Base-by-base conservation (phyloP, 2,329 filamentous ascomycete genomes). In the Cladosporium sp. region DNA sequence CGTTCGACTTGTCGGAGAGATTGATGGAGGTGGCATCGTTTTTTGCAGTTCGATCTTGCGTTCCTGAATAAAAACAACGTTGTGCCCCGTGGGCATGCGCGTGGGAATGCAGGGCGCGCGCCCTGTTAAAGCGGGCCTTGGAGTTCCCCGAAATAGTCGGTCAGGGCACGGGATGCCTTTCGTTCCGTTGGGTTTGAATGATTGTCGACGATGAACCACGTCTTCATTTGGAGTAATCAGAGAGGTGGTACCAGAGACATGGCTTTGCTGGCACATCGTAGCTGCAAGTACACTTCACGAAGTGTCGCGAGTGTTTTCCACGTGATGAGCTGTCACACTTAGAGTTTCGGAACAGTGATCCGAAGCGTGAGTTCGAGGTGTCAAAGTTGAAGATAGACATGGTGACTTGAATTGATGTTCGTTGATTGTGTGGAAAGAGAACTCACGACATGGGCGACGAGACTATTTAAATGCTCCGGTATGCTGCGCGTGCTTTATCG, bases 161-260 rank as follows among this genome's bases (percentile, higher is more conserved):
- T 46, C n/a, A 16, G 21, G 21, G 39, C 8, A 21, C 3, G 7
- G 18, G 39, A 46, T 46, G 39, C 39, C n/a, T 21, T 18, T 32
- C 51, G 18, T 18, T 54, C 14, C 3, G 7, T 32, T 18, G 6
- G 14, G 6, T n/a, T 54, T 1, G 28, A 30, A 13, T 11, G 26
- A 32, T 54, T 28, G 51, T 21, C 10, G 25, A 11, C 26, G 11
- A 54, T 2, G 6, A 14, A 1, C 1, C 26, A 11, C 18, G 7
- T 30, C 13, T 23, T 58, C 56, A 58, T 39, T 58, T 58, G 25
- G 34, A 46, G 48, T 48, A 54, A 23, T 65, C 58, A 23, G 63
- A 66, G 39, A 70, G 49, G 51, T 70, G 68, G 62, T 65, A 70
- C 68, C 68, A 70, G 14, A 70, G 65, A 46, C 68, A 70, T 28